Base-by-base conservation (phyloP, 495 filamentous ascomycete species). In the Aspergillus homomorphus region DNA sequence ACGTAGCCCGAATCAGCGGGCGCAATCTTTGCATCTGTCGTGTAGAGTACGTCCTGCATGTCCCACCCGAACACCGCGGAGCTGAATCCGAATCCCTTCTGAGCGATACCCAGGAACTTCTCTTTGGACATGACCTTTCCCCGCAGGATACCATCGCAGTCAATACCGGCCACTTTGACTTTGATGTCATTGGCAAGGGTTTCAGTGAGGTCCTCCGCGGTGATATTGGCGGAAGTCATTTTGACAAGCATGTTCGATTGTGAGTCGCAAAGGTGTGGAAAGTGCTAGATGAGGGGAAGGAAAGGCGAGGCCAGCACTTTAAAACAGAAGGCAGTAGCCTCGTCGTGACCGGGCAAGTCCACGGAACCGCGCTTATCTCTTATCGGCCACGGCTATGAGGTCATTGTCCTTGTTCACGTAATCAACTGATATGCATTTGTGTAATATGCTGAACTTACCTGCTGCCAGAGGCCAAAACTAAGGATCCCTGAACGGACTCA, bases 1-100 rank as follows among this genome's bases (percentile, higher is more conserved):
- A 86, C 81, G 69, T 95, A 96, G 24, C 92, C 92, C 61, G 93
- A 92, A 59, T 89, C 84, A 61, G 87, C 84, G 63, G 94, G 95
- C 68, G 88, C 90, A 61, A 96, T 87, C 65, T 83, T 84, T 46
- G 94, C 82, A 70, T 96, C 89, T 30, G 79, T 77, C 61, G 85
- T 84, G 65, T 96, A 96, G 9, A 89, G 90, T 72, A 83, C 79
- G 65, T 96, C 92, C 72, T 96, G 91, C 91, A 96, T 95, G 63
- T 96, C 92, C 91, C 91, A 96, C 59, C 91, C 92, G 64, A 95
- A 96, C 44, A 96, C 82, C 53, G 95, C 90, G n/a, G 87, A 91
- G 74, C 92, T 96, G 76, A 96, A 96, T 43, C 92, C 92, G 61
- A 96, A 96, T 52, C 92, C 92, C 45, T 83, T 79, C 56, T 85